Percentiles rank a stretch among this genome's conserved stretches.
These are phyloP conservation scores for Fragilaria crotonensis DNA, from an alignment of 108 stramenopile genomes.

Conservation along the genomic window DNA sequence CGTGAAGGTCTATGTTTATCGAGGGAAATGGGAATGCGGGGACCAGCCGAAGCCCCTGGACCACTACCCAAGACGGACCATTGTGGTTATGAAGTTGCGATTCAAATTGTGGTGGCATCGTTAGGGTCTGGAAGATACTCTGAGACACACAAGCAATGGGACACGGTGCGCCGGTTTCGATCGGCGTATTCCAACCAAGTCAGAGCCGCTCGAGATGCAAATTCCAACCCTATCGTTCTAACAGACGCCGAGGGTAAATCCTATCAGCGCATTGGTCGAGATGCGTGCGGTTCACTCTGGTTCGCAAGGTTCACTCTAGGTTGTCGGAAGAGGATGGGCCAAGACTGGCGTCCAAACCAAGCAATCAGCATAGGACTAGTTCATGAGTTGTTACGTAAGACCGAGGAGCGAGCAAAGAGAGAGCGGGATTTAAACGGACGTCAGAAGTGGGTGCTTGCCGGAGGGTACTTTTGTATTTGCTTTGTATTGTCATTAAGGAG, in stretches of 20 bases:
- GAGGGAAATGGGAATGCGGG: neutral
- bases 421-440: neutral
- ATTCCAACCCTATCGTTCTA: neutral
- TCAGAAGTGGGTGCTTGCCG: neutral
- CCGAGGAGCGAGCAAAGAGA: neutral
- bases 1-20: neutral
- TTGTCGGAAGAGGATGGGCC: neutral
- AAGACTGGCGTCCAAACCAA: no score
- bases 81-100: constrained; percentile 20
- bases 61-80: constrained; percentile 16
- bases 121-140: constrained; percentile 12
- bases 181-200: neutral
- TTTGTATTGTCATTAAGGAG: neutral
- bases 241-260: no score
- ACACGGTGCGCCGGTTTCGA: constrained; percentile 12
- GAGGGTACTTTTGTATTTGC: neutral
- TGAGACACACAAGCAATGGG: no score
- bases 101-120: constrained; percentile 20
- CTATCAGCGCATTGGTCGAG: no score
- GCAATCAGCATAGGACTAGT: neutral
- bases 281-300: neutral
- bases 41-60: neutral
- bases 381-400: neutral
- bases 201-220: neutral
- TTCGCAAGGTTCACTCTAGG: neutral